Base-by-base conservation (phyloP, 495 filamentous ascomycete species). In the Penicillium odoratum region DNA sequence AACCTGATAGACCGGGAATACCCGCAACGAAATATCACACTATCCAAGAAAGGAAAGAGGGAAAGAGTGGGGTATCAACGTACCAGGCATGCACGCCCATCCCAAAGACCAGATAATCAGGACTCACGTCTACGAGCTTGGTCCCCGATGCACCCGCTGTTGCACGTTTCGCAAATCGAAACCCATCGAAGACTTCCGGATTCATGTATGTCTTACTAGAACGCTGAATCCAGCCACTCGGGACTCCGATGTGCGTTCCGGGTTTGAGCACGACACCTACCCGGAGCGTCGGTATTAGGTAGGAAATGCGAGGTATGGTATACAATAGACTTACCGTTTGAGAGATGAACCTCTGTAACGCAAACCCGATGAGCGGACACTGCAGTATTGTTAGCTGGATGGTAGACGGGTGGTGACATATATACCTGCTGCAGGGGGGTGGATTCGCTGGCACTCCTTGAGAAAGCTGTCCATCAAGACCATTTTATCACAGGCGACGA, bases 381-480 rank as follows among this genome's bases (percentile, higher is more conserved):
- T 68, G 53, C 55, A 62, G 44, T 11, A 18, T 38, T n/a, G 16
- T 58, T 49, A 30, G 51, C 26, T 54, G 57, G 53, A n/a, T 30
- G n/a, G 13, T 13, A 21, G 31, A 9, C 44, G 46, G 10, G 28
- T 40, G 38, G 29, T 33, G 29, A 48, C 45, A 61, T 63, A 61
- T 58, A 55, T 56, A 68, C 66, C 50, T 25, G 66, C 63, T 52
- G 66, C 58, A 55, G 66, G 66, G 18, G 63, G 66, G 45, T 66
- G 63, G 38, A 71, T 40, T 7, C 68, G 61, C 54, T 62, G 64
- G 45, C 62, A 67, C 47, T 73, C 70, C 31, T 70, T 73, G 15
- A 71, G 36, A 43, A 73, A 69, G 53, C 63, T 67, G 26, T 73
- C 68, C 31, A 66, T 33, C 42, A 58, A n/a, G 5, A 63, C 55